Conservation (phyloP, 2,329 filamentous ascomycete genomes). For the Cladosporium oxysporum region DNA sequence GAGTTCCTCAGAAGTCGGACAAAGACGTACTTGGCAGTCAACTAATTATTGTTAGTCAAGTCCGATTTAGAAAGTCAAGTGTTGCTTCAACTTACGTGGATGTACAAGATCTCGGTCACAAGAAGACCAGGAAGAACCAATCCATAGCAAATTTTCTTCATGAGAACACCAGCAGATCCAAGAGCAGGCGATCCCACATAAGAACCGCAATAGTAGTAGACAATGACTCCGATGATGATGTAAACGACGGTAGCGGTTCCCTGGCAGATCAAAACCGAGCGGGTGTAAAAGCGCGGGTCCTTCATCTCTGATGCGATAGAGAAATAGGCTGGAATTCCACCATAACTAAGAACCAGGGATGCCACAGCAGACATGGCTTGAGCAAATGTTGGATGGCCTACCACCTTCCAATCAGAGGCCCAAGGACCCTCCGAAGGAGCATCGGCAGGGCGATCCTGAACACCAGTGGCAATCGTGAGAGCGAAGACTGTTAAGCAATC, state of each 20-base stretch:
- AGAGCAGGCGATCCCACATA: conserved; percentile 52
- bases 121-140: conserved; percentile 32
- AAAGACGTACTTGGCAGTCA: conserved; percentile 34
- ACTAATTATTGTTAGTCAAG: neutral
- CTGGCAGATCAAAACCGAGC: conserved; percentile 37
- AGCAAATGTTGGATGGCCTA: conserved; percentile 21
- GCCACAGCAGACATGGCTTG: conserved; percentile 23
- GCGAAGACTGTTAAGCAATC: conserved; percentile 27
- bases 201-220: conserved; percentile 52
- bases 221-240: conserved; percentile 42
- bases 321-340: conserved; percentile 43
- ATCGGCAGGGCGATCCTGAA: conserved; percentile 39
- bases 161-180: conserved; percentile 45
- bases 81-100: conserved; percentile 16
- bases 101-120: conserved; percentile 32
- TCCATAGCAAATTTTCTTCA: conserved; percentile 52
- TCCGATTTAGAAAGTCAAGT: neutral
- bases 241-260: conserved; percentile 35
- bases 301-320: conserved; percentile 44
- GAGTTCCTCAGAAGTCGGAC: conserved; percentile 31
- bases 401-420: conserved; percentile 34
- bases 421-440: conserved; percentile 35
- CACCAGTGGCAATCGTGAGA: conserved; percentile 38
- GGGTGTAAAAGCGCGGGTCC: conserved; percentile 38
- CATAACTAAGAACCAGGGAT: conserved; percentile 42